Conservation (phyloP, 73 alveolate species). For the Stentor roeselii region DNA sequence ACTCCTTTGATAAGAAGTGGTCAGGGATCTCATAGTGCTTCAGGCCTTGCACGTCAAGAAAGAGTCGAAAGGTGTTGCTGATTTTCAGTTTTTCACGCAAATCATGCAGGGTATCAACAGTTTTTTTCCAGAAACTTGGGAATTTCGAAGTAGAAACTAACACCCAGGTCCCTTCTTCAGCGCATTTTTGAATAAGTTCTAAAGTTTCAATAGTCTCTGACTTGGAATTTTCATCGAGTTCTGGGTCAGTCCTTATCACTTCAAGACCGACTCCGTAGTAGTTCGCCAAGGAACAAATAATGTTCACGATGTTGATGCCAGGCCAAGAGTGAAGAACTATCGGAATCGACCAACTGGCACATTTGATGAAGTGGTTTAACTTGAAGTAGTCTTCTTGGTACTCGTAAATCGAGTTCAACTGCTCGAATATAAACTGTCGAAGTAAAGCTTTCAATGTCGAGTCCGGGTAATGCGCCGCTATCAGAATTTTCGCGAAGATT, state of each 20-base stretch:
- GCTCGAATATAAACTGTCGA: constrained; percentile 44
- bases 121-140: constrained; percentile 63
- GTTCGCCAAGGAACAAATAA: constrained; percentile 54
- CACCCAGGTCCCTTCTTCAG: constrained; percentile 81
- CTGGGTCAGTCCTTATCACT: constrained; percentile 48
- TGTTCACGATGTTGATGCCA: constrained; percentile 46
- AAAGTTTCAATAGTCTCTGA: constrained; percentile 38
- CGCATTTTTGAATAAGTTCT: constrained; percentile 63
- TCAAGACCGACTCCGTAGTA: constrained; percentile 62
- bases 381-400: constrained; percentile 40
- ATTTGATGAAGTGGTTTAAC: constrained; percentile 45
- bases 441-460: not conserved
- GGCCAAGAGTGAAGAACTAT: constrained; percentile 38
- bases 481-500: not conserved
- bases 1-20: constrained; percentile 49
- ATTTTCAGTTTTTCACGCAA: constrained; percentile 46
- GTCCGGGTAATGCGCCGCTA: constrained; percentile 16
- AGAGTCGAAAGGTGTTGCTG: constrained; percentile 54
- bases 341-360: constrained; percentile 53
- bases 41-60: constrained; percentile 69
- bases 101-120: constrained; percentile 40
- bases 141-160: constrained; percentile 58
- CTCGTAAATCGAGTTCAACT: constrained; percentile 35
- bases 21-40: constrained; percentile 59
- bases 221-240: constrained; percentile 47